Evolutionary conservation across 805 yeast genomes (phyloP).

Genomic region (Yarrowia keelungensis): DNA sequence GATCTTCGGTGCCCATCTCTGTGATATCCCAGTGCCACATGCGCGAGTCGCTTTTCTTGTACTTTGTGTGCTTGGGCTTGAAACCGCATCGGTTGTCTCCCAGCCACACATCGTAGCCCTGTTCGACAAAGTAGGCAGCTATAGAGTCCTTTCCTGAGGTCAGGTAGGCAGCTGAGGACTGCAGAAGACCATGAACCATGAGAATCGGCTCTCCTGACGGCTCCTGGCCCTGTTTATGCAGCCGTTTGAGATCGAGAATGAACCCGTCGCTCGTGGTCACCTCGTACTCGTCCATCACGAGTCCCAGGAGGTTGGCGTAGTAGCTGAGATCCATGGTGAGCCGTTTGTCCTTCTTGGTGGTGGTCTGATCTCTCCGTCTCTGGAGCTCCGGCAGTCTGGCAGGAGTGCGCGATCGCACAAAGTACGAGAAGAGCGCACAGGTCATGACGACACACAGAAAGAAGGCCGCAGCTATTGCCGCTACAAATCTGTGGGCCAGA

Average conservation of each 20-base stretch:
- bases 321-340: constrained; percentile 66
- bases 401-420: constrained; percentile 4
- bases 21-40: constrained; percentile 95
- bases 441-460: constrained; percentile 36
- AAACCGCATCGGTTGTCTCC: constrained; percentile 93
- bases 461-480: constrained; percentile 20
- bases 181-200: constrained; percentile 84
- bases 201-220: constrained; percentile 61
- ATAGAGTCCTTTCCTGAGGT: constrained; percentile 83
- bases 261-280: constrained; percentile 83
- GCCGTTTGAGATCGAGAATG: constrained; percentile 67
- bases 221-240: constrained; percentile 55
- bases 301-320: constrained; percentile 68
- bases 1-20: constrained; percentile 81
- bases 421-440: constrained; percentile 20
- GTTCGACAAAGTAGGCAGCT: constrained; percentile 60
- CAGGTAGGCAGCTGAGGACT: constrained; percentile 84
- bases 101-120: constrained; percentile 86
- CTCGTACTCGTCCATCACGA: constrained; percentile 64
- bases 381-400: constrained; percentile 41
- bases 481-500: constrained; percentile 10
- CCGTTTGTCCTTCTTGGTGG: constrained; percentile 48
- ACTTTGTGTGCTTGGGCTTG: constrained; percentile 66
- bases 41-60: constrained; percentile 53
- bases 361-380: constrained; percentile 45